These are phyloP conservation scores for Kokia cookei DNA, from an alignment of 441 rosid species.

Conservation along the genomic window DNA sequence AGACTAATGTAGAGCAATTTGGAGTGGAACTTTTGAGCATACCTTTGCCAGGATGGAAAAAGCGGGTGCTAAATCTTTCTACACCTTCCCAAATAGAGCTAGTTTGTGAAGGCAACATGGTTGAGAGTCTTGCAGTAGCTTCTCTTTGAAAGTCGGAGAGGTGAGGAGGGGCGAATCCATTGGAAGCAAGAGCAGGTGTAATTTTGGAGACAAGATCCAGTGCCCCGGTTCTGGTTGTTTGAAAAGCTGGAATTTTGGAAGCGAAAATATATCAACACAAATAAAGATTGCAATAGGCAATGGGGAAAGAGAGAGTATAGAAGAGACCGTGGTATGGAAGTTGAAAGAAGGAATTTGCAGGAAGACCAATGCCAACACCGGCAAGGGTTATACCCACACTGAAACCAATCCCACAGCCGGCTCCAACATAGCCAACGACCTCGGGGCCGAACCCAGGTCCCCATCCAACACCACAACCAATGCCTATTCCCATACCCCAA, in stretches of 20 bases:
- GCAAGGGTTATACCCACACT: constrained; percentile 79
- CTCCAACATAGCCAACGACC: constrained; percentile 83
- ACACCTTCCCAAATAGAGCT: constrained; percentile 34
- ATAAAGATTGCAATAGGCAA: background rate
- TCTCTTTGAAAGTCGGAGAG: constrained; percentile 40
- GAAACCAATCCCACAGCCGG: constrained; percentile 92
- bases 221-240: constrained; percentile 41
- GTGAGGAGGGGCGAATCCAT: constrained; percentile 30
- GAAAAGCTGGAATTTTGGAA: constrained; percentile 29
- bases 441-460: constrained; percentile 97
- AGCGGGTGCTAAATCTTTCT: constrained; percentile 32
- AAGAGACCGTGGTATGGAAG: constrained; percentile 52
- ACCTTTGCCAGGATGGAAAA: constrained; percentile 48
- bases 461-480: constrained; percentile 97
- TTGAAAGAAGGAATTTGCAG: constrained; percentile 55
- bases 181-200: constrained; percentile 36
- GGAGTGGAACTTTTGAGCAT: background rate
- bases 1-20: background rate
- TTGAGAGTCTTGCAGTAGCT: constrained; percentile 37
- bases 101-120: constrained; percentile 19
- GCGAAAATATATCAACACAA: background rate
- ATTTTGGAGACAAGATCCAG: constrained; percentile 25
- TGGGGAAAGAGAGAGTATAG: background rate
- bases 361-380: constrained; percentile 91
- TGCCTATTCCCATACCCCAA: constrained; percentile 93